A percentile compares a stretch with the other conserved stretches of the same genome.
These are phyloP conservation scores for Xylaria flabelliformis DNA, from an alignment of 495 filamentous ascomycete species.

Conservation along the genomic window DNA sequence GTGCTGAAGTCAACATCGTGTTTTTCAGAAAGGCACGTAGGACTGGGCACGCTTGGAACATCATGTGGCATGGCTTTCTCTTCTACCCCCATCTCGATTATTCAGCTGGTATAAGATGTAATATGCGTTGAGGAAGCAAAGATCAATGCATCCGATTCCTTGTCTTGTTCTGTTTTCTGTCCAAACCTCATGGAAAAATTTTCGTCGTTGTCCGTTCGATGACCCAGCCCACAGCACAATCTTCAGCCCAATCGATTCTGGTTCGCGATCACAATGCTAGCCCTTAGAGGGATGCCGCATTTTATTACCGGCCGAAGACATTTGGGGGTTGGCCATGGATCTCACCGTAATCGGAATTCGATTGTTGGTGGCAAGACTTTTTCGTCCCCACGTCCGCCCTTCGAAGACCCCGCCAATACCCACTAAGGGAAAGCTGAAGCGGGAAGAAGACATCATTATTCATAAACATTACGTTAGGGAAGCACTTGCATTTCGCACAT, in stretches of 20 bases:
- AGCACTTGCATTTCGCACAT: neutral
- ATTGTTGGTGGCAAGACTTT: conserved; percentile 9
- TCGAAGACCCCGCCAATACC: conserved; percentile 36
- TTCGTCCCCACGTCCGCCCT: conserved; percentile 14
- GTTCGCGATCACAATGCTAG: neutral
- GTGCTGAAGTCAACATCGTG: conserved; percentile 25
- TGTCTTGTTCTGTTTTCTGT: neutral
- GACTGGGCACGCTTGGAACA: neutral
- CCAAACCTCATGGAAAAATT: neutral
- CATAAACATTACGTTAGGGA: conserved; percentile 38
- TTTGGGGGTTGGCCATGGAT: neutral
- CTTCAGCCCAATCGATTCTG: neutral
- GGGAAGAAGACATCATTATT: conserved; percentile 27
- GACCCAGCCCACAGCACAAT: neutral
- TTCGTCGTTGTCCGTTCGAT: neutral
- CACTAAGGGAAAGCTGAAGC: conserved; percentile 33
- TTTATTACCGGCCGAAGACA: neutral
- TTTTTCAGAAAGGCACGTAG: conserved; percentile 31
- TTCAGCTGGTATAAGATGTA: conserved; percentile 13
- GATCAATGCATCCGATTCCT: neutral
- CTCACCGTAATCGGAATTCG: conserved; percentile 19
- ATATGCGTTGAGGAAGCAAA: neutral
- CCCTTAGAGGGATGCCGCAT: neutral
- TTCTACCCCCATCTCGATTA: conserved; percentile 23
- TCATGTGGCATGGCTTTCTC: conserved; percentile 13